Base-by-base conservation (phyloP, 2,329 filamentous ascomycete species). In the Pseudogymnoascus sp. region DNA sequence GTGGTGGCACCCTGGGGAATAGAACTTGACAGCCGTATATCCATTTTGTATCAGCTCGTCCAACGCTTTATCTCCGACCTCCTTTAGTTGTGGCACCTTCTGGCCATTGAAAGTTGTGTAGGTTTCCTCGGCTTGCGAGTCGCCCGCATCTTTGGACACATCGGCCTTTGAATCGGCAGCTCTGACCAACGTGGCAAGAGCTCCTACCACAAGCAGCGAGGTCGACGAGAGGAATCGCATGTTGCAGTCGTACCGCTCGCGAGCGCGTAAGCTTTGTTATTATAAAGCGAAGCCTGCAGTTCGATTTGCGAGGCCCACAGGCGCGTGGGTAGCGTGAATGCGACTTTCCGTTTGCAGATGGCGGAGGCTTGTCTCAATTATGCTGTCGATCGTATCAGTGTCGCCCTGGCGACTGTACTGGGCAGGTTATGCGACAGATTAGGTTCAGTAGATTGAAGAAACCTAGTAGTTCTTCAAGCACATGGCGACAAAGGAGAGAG, bases 11-110 rank as follows among this genome's bases (percentile, higher is more conserved):
- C 72, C 71, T 37, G 79, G 79, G 50, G 79, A 81, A 64, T 77
- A 79, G 64, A 79, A 75, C 68, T 81, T 81, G 28, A 81, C 72
- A 65, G 81, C 79, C 78, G 79, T 81, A 65, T 80, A 79, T 43
- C 79, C 78, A 63, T 80, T 75, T 65, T 78, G 78, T 22, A 76
- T 75, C n/a, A 72, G 73, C 60, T 77, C 73, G 7, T 77, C 73
- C 60, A 70, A 70, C 60, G 73, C 73, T 3, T 75, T 71, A 16
- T 73, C 74, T 9, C 71, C 71, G 60, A 80, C 67, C 34, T 77
- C 74, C 64, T 73, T 74, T 70, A 79, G 70, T n/a, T 76, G 73
- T 12, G 78, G 78, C 34, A 80, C 78, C 62, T 76, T 72, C 16
- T 78, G 68, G 30, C 70, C 77, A 70, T 80, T 79, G 68, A 80